Evolutionary conservation across 2,329 filamentous ascomycete genomes (phyloP).

Genomic region (Trichophyton mentagrophytes): DNA sequence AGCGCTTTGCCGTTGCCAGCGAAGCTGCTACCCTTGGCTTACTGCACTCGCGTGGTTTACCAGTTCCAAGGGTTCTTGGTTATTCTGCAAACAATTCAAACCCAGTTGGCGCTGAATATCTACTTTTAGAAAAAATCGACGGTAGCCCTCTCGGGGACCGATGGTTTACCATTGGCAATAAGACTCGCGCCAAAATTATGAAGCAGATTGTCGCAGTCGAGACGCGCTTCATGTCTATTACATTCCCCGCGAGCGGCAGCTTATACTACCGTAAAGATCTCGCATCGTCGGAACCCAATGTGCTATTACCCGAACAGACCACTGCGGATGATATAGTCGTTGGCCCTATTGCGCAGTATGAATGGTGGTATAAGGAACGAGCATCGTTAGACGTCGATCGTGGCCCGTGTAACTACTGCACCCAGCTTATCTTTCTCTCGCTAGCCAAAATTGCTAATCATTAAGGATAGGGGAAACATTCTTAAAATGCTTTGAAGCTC

Average conservation of each 20-base stretch:
- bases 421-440: neutral
- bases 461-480: conserved; percentile 6
- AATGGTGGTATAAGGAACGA: conserved; percentile 19
- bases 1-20: conserved; percentile 16
- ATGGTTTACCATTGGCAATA: conserved; percentile 16
- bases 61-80: conserved; percentile 23
- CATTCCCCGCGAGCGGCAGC: conserved; percentile 16
- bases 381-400: conserved; percentile 13
- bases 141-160: conserved; percentile 13
- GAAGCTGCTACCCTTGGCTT: conserved; percentile 18
- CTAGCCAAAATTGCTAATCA: neutral
- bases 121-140: conserved; percentile 17
- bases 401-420: conserved; percentile 16
- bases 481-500: conserved; percentile 12
- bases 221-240: conserved; percentile 13
- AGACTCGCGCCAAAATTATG: neutral
- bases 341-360: conserved; percentile 17
- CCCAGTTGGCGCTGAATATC: conserved; percentile 18
- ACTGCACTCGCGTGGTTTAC: conserved; percentile 20
- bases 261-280: conserved; percentile 17
- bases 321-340: conserved; percentile 7
- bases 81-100: conserved; percentile 16
- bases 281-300: neutral
- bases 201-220: conserved; percentile 14
- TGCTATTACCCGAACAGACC: neutral